These are phyloP conservation scores for Setaria viridis DNA, from an alignment of 202 grass and related monocot genomes.

Conservation along the genomic window DNA sequence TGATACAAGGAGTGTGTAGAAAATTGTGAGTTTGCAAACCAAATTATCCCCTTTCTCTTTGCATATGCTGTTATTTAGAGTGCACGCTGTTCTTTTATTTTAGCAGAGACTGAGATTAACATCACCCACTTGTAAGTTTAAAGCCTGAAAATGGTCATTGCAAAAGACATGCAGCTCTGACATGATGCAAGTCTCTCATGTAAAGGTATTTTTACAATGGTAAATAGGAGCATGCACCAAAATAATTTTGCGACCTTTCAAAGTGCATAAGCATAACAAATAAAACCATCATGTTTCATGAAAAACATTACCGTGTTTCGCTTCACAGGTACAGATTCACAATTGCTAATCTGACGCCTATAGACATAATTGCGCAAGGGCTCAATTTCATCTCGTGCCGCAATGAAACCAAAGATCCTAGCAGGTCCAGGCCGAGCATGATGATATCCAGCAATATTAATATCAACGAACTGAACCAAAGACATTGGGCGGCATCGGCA, in stretches of 20 bases:
- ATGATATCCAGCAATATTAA: constrained; percentile 19
- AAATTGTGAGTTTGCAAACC: not conserved
- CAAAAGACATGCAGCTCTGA: not conserved
- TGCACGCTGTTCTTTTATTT: not conserved
- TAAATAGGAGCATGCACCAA: not conserved
- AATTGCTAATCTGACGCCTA: not conserved
- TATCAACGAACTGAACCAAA: constrained; percentile 21
- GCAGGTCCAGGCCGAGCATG: constrained; percentile 7
- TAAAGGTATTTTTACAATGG: not conserved
- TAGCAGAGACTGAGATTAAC: not conserved
- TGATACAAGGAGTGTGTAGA: not conserved
- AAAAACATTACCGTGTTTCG: not conserved
- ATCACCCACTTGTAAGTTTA: not conserved
- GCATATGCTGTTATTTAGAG: not conserved
- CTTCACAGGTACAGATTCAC: not conserved
- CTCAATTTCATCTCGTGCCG: not conserved
- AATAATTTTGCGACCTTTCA: not conserved
- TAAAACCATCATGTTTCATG: not conserved
- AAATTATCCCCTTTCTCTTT: not conserved
- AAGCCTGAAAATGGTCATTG: not conserved
- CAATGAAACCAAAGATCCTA: not conserved
- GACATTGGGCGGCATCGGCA: not conserved
- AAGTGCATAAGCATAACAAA: not conserved
- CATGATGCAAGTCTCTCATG: not conserved
- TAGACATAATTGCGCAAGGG: not conserved